Percentiles rank a stretch among this genome's conserved stretches.
Conservation (phyloP, 2,329 filamentous ascomycete genomes). For the Aspergillus tubingensis region DNA sequence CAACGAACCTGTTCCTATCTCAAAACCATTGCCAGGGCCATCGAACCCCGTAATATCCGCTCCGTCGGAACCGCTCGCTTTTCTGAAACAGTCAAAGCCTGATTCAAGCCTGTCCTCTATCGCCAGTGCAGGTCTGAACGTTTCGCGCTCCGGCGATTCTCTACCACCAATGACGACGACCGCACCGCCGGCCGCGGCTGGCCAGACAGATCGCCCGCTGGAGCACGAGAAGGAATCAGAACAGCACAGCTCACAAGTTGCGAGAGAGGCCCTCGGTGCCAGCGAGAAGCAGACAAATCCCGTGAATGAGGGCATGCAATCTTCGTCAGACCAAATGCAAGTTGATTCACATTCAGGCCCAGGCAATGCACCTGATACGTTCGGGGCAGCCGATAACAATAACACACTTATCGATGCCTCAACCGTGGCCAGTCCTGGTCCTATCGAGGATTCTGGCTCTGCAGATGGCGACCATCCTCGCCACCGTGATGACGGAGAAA, state of each 20-base stretch:
- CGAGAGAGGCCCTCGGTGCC: constrained; percentile 44
- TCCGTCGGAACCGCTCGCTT: constrained; percentile 34
- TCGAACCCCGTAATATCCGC: constrained; percentile 33
- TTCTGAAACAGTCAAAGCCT: constrained; percentile 40
- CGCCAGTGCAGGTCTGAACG: constrained; percentile 46
- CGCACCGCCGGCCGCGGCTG: constrained; percentile 62
- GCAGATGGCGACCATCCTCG: constrained; percentile 46
- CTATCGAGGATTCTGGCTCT: constrained; percentile 47
- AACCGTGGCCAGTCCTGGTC: constrained; percentile 50
- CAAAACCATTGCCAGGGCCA: constrained; percentile 36
- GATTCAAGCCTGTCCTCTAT: constrained; percentile 44
- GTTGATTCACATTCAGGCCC: constrained; percentile 55
- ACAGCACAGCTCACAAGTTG: constrained; percentile 43
- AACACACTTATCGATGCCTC: constrained; percentile 55
- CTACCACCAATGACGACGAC: constrained; percentile 45
- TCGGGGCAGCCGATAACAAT: constrained; percentile 54
- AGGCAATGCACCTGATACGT: constrained; percentile 50
- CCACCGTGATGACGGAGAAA: constrained; percentile 39
- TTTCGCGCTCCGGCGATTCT: constrained; percentile 40
- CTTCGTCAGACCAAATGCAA: constrained; percentile 49
- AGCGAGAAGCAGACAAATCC: constrained; percentile 39
- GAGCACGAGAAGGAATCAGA: constrained; percentile 36
- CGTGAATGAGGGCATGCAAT: constrained; percentile 52
- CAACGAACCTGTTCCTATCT: constrained; percentile 43
- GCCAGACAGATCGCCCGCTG: constrained; percentile 31